phyloP scores from a whole-genome alignment of 148 eudicot species.

The Spergularia marina region DNA sequence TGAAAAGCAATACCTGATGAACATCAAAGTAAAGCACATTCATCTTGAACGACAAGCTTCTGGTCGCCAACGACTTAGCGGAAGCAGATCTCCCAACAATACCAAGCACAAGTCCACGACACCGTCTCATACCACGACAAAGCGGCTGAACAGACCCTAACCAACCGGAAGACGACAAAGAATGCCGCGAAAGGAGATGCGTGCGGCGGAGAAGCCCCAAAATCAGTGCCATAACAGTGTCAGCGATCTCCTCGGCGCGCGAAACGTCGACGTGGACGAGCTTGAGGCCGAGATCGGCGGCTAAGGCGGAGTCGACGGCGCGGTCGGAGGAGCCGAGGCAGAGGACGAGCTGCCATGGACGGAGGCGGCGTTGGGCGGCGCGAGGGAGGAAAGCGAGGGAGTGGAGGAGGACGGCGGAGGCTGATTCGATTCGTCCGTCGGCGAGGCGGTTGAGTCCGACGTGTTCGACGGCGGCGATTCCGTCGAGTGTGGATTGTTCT shows the following conservation, averaged over 20 bases:
- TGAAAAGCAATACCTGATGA: slow-evolving; percentile 18
- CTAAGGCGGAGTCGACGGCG: slow-evolving; percentile 82
- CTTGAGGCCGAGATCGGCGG: slow-evolving; percentile 75
- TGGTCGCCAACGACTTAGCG: slow-evolving; percentile 72
- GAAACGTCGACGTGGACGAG: slow-evolving; percentile 87
- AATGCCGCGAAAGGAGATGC: slow-evolving; percentile 72
- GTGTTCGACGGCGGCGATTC: slow-evolving; percentile 71
- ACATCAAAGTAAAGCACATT: slow-evolving; percentile 95
- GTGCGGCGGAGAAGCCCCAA: slow-evolving; percentile 79
- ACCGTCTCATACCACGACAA: slow-evolving; percentile 93
- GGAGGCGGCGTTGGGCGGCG: slow-evolving; percentile 95
- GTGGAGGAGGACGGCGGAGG: slow-evolving; percentile 83
- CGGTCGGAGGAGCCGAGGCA: slow-evolving; percentile 96
- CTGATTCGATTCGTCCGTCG: slow-evolving; percentile 70
- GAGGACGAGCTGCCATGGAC: slow-evolving; percentile 81
- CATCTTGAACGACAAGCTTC: slow-evolving; percentile 96
- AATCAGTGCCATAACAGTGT: slow-evolving; percentile 84
- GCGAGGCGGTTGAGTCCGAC: slow-evolving; percentile 72
- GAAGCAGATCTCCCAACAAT: slow-evolving; percentile 95
- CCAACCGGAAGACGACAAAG: slow-evolving; percentile 91
- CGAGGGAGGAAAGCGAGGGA: slow-evolving; percentile 95
- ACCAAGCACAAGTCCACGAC: slow-evolving; percentile 90
- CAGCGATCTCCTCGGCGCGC: slow-evolving; percentile 90
- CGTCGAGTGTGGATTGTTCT: slow-evolving; percentile 67
- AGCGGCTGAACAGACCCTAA: slow-evolving; percentile 94